Percentiles rank a stretch among this genome's conserved stretches.
Evolutionary conservation across 352 stramenopile genomes (phyloP).

Genomic region (Globisporangium barbulae): DNA sequence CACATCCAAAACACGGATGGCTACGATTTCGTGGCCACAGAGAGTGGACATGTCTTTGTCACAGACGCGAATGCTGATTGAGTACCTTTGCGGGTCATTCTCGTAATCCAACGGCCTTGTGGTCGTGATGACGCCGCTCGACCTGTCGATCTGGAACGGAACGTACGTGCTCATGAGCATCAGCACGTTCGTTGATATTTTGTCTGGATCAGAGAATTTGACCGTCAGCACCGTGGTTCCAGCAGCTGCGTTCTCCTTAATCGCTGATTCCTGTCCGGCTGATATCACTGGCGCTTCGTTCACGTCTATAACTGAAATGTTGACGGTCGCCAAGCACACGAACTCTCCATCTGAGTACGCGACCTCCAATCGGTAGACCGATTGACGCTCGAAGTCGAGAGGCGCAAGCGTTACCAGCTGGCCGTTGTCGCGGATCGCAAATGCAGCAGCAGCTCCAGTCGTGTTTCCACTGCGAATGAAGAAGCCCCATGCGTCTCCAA

Average conservation of each 20-base stretch:
- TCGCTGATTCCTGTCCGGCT: slow-evolving; percentile 15
- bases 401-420: slow-evolving; percentile 33
- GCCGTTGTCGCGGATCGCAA: slow-evolving; percentile 38
- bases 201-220: slow-evolving; percentile 36
- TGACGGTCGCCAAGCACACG: slow-evolving; percentile 16
- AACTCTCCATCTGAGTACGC: slow-evolving; percentile 28
- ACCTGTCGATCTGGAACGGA: slow-evolving; percentile 4
- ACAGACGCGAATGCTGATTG: slow-evolving; percentile 43
- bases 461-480: slow-evolving; percentile 22
- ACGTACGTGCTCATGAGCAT: slow-evolving; percentile 8
- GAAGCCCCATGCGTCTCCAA: slow-evolving; percentile 27
- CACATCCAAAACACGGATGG: slow-evolving; percentile 27
- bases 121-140: slow-evolving; percentile 28
- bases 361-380: neutral
- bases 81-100: slow-evolving; percentile 26
- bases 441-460: slow-evolving; percentile 21
- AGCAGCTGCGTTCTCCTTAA: slow-evolving; percentile 39
- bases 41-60: slow-evolving; percentile 26
- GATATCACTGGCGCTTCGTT: slow-evolving; percentile 44
- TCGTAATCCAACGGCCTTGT: slow-evolving; percentile 48
- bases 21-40: slow-evolving; percentile 39
- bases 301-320: slow-evolving; percentile 39
- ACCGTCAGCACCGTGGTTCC: slow-evolving; percentile 28
- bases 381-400: slow-evolving; percentile 35
- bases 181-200: slow-evolving; percentile 18